Conservation (phyloP, 2,329 filamentous ascomycete species). For the Zasmidium angulare region DNA sequence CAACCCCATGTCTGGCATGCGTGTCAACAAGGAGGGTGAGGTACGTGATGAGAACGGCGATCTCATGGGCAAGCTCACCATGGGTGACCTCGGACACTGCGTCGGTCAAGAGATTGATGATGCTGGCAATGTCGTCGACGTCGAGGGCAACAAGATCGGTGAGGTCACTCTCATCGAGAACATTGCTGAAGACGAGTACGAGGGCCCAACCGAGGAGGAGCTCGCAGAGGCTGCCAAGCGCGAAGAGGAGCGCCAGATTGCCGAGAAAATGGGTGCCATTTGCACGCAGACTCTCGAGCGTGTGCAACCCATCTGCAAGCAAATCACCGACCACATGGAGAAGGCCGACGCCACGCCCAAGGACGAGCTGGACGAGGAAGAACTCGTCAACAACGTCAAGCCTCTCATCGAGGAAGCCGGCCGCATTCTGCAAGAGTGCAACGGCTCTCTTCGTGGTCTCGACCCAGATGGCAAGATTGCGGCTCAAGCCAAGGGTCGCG, state of each 20-base stretch:
- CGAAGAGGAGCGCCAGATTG: slow-evolving; percentile 71
- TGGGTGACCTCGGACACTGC: slow-evolving; percentile 53
- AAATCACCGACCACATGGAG: slow-evolving; percentile 83
- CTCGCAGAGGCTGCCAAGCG: slow-evolving; percentile 54
- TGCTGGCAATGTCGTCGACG: slow-evolving; percentile 53
- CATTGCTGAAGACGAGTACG: slow-evolving; percentile 52
- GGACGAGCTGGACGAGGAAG: slow-evolving; percentile 87
- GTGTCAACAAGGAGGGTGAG: slow-evolving; percentile 55
- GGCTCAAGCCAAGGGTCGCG: slow-evolving; percentile 78
- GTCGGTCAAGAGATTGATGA: slow-evolving; percentile 54
- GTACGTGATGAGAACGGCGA: slow-evolving; percentile 54
- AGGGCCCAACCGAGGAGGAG: slow-evolving; percentile 55
- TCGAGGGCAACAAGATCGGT: slow-evolving; percentile 62
- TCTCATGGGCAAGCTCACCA: slow-evolving; percentile 50
- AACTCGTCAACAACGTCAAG: slow-evolving; percentile 80
- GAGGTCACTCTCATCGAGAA: slow-evolving; percentile 63
- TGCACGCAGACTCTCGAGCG: slow-evolving; percentile 79
- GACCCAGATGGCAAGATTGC: slow-evolving; percentile 87
- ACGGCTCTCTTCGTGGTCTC: slow-evolving; percentile 80
- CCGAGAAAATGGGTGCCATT: slow-evolving; percentile 69
- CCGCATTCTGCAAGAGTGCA: slow-evolving; percentile 79
- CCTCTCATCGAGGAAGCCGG: slow-evolving; percentile 85
- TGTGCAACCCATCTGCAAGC: slow-evolving; percentile 79
- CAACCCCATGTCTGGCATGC: slow-evolving; percentile 60
- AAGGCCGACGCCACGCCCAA: slow-evolving; percentile 75